Conservation (phyloP, 2,329 filamentous ascomycete species). For the Mycogone perniciosa region DNA sequence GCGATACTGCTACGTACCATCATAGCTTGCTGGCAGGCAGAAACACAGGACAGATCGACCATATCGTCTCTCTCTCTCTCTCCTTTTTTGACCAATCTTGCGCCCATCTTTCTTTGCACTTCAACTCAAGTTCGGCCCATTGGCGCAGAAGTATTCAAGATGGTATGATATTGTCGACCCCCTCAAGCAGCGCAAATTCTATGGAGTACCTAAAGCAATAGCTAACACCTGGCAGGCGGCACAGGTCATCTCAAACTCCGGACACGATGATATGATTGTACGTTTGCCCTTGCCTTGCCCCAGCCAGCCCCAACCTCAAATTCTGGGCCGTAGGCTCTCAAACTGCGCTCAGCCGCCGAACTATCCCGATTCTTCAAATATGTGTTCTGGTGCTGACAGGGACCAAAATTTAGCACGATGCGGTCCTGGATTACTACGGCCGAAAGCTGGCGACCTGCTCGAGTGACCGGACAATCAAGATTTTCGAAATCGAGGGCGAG, state of each 20-base stretch:
- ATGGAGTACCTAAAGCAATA: constrained; percentile 22
- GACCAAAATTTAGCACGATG: constrained; percentile 66
- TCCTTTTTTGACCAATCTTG: background rate
- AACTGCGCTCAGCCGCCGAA: constrained; percentile 14
- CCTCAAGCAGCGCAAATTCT: constrained; percentile 1
- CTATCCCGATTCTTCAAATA: no score
- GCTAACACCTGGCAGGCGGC: constrained; percentile 28
- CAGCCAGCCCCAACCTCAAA: no score
- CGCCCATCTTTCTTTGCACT: background rate
- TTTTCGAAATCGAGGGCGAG: constrained; percentile 95
- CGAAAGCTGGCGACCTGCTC: constrained; percentile 94
- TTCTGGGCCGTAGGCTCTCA: background rate
- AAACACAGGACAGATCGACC: background rate
- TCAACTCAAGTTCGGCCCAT: background rate
- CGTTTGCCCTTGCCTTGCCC: constrained; percentile 32
- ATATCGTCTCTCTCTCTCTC: background rate
- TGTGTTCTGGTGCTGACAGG: background rate
- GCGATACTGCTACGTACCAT: background rate
- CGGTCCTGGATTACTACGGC: constrained; percentile 97
- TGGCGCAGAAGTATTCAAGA: constrained; percentile 8
- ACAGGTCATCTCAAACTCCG: constrained; percentile 40
- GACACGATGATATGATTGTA: constrained; percentile 99
- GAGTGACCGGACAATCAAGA: constrained; percentile 98
- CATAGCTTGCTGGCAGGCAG: background rate
- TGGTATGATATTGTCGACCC: constrained; percentile 11